Conservation (phyloP, 1,139 yeast genomes). For the Geotrichum cucujoidarum region DNA sequence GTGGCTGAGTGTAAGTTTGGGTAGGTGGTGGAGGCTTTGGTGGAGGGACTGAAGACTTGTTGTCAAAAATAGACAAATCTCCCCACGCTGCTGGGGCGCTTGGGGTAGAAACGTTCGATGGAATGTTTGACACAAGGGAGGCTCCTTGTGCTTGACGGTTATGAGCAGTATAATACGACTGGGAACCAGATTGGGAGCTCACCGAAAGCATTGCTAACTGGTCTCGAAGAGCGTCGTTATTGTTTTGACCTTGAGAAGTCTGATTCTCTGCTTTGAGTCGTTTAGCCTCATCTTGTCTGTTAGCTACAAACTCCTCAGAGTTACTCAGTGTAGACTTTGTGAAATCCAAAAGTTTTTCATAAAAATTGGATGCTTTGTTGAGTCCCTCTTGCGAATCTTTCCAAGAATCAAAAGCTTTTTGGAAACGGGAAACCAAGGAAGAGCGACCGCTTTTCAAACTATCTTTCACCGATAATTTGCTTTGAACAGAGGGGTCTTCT, state of each 20-base stretch:
- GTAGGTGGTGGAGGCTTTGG: conserved; percentile 11
- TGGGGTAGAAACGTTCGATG: no score
- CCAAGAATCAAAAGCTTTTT: conserved; percentile 51
- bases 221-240: conserved; percentile 27
- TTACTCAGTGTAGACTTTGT: conserved; percentile 41
- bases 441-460: conserved; percentile 40
- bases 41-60: conserved; percentile 7
- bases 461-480: conserved; percentile 37
- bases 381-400: conserved; percentile 54
- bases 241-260: conserved; percentile 16
- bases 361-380: conserved; percentile 58
- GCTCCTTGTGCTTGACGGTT: no score
- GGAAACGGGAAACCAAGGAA: conserved; percentile 45
- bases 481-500: conserved; percentile 41
- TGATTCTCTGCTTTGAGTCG: conserved; percentile 24
- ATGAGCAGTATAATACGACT: neutral
- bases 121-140: neutral
- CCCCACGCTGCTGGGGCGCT: conserved; percentile 23
- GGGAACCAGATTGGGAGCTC: conserved; percentile 8
- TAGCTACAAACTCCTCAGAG: conserved; percentile 37
- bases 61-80: conserved; percentile 19
- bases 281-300: conserved; percentile 37
- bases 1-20: conserved; percentile 2
- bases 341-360: conserved; percentile 49
- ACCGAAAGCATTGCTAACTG: conserved; percentile 29